Evolutionary conservation across 805 yeast species (phyloP).

Genomic region (Torulaspora gathmanii): DNA sequence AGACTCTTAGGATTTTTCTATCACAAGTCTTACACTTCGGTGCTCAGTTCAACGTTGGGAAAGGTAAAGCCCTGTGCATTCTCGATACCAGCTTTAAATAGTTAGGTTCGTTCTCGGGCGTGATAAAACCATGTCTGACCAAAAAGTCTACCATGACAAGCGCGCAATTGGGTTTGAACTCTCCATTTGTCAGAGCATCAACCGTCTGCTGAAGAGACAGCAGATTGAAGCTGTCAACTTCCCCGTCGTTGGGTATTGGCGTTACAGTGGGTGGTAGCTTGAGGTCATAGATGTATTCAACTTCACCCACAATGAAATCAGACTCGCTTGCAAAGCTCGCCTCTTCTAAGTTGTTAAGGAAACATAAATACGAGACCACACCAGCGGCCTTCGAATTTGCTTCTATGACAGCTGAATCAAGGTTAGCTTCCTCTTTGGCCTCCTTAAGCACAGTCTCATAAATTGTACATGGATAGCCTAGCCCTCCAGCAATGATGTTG

Average conservation of each 20-base stretch:
- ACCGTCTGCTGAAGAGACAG: conserved; percentile 57
- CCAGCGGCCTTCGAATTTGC: conserved; percentile 51
- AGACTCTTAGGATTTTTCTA: background rate
- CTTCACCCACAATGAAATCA: conserved; percentile 82
- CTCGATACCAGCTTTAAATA: conserved; percentile 55
- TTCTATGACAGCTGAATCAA: conserved; percentile 49
- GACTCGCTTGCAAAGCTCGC: conserved; percentile 38
- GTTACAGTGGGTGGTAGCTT: conserved; percentile 43
- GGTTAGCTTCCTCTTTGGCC: conserved; percentile 85
- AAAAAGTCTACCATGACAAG: conserved; percentile 75
- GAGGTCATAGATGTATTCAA: conserved; percentile 75
- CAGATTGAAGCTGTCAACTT: conserved; percentile 68
- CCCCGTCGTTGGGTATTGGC: conserved; percentile 65
- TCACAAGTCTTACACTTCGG: background rate
- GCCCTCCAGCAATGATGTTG: conserved; percentile 92
- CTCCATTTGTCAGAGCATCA: conserved; percentile 45
- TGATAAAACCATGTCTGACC: conserved; percentile 74
- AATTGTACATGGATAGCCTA: conserved; percentile 74
- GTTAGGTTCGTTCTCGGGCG: conserved; percentile 61
- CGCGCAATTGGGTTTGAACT: conserved; percentile 90
- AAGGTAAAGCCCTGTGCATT: conserved; percentile 67
- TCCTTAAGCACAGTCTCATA: conserved; percentile 81
- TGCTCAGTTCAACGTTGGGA: conserved; percentile 41
- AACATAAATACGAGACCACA: conserved; percentile 60
- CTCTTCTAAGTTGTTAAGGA: conserved; percentile 20